phyloP scores from a whole-genome alignment of 495 filamentous ascomycete species.

The Aspergillus carlsbadensis region DNA sequence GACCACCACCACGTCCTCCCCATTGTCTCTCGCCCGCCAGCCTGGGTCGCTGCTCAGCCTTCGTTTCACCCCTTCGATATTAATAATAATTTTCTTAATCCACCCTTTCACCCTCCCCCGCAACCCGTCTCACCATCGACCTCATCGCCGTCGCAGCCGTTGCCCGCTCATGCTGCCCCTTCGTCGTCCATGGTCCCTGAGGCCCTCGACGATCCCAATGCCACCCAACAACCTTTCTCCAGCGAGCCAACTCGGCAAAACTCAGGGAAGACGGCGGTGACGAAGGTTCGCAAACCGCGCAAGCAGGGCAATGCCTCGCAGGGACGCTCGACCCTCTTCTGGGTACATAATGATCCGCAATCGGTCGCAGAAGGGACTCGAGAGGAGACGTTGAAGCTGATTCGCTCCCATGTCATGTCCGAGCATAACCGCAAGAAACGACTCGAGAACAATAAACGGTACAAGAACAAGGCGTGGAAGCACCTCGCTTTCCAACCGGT shows the following conservation, averaged over 20 bases:
- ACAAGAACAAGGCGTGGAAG: constrained; percentile 46
- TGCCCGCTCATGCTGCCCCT: constrained; percentile 3
- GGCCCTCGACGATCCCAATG: neutral
- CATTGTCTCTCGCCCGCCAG: constrained; percentile 25
- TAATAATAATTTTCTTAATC: neutral
- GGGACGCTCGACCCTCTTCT: constrained; percentile 45
- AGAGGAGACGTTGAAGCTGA: constrained; percentile 48
- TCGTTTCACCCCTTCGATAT: constrained; percentile 7
- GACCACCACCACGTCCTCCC: constrained; percentile 30
- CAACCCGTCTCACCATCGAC: neutral
- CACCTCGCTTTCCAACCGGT: constrained; percentile 41
- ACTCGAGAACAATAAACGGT: constrained; percentile 42
- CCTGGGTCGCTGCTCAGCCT: constrained; percentile 19
- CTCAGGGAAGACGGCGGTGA: constrained; percentile 26
- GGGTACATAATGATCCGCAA: constrained; percentile 45
- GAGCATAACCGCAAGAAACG: constrained; percentile 52
- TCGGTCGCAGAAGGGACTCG: constrained; percentile 40
- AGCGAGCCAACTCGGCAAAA: constrained; percentile 14
- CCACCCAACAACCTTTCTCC: constrained; percentile 4
- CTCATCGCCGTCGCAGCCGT: neutral
- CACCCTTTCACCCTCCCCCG: constrained; percentile 8
- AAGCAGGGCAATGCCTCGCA: constrained; percentile 35
- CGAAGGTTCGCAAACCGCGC: constrained; percentile 42
- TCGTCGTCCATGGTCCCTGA: constrained; percentile 7
- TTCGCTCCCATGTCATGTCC: constrained; percentile 52